A percentile compares a stretch with the other conserved stretches of the same genome.
phyloP scores from a whole-genome alignment of 169 alveolate genomes.

The Besnoitia besnoiti region DNA sequence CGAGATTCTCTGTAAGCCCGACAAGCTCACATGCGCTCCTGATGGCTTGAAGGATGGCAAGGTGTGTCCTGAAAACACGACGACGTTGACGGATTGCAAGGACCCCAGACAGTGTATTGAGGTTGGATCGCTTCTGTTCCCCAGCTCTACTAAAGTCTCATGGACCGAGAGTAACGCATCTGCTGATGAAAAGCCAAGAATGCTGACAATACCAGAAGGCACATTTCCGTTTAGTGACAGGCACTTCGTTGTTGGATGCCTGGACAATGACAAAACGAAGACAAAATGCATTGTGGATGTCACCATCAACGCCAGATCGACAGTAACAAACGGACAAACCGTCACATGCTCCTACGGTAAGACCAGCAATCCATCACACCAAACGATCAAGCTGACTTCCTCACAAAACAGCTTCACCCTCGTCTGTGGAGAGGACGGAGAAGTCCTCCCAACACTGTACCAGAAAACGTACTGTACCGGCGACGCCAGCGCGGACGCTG shows the following conservation, averaged over 20 bases:
- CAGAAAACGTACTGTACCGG: not conserved
- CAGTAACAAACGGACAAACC: not conserved
- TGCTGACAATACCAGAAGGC: not conserved
- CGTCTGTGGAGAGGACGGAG: not conserved
- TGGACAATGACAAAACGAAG: no score
- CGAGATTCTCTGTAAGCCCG: no score
- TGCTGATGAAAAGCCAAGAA: not conserved
- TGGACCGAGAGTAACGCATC: not conserved
- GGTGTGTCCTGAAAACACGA: not conserved
- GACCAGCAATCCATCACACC: not conserved
- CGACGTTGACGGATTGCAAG: not conserved
- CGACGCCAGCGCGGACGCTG: not conserved
- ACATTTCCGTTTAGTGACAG: not conserved
- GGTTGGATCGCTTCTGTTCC: no score
- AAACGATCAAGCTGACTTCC: not conserved
- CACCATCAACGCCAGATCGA: not conserved
- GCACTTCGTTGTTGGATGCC: not conserved
- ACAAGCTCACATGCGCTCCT: not conserved
- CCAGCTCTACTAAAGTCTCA: no score
- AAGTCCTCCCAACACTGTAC: not conserved
- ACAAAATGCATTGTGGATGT: not conserved
- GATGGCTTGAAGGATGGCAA: not conserved
- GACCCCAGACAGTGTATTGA: no score
- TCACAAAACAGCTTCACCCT: not conserved
- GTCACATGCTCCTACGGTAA: not conserved